Percentiles rank a stretch among this genome's conserved stretches.
Evolutionary conservation across 441 rosid genomes (phyloP).

Genomic region (Populus hybrid): DNA sequence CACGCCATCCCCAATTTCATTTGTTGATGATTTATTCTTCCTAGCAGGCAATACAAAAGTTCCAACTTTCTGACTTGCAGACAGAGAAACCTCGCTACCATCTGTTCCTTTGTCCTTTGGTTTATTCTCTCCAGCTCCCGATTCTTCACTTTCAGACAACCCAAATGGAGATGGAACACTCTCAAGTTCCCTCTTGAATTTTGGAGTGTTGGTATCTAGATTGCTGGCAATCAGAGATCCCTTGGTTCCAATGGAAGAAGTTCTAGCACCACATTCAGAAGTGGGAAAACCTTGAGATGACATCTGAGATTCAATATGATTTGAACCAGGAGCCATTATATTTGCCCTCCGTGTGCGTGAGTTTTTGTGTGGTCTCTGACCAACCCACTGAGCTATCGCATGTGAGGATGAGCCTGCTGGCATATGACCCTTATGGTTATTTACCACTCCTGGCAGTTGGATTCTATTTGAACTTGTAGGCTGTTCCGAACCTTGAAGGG

Average conservation of each 20-base stretch:
- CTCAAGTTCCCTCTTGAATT: slow-evolving; percentile 59
- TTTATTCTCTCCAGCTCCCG: slow-evolving; percentile 50
- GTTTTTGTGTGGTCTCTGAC: slow-evolving; percentile 87
- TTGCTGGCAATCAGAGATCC: slow-evolving; percentile 40
- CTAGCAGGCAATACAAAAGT: slow-evolving; percentile 43
- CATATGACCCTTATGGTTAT: slow-evolving; percentile 45
- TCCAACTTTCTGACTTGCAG: slow-evolving; percentile 51
- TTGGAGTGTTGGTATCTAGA: slow-evolving; percentile 43
- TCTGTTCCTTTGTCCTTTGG: slow-evolving; percentile 52
- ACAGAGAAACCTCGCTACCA: slow-evolving; percentile 42
- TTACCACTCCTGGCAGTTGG: slow-evolving; percentile 32
- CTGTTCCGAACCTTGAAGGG: slow-evolving; percentile 59
- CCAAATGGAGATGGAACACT: slow-evolving; percentile 68
- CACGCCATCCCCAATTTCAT: too few relatives aligned
- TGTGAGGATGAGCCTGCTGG: slow-evolving; percentile 66
- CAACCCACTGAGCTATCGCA: slow-evolving; percentile 91
- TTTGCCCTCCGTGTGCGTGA: slow-evolving; percentile 84
- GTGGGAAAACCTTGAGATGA: slow-evolving; percentile 60
- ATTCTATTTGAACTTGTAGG: slow-evolving; percentile 44
- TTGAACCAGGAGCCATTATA: slow-evolving; percentile 70
- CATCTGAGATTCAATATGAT: slow-evolving; percentile 51
- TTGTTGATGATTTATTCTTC: slow-evolving; percentile 52
- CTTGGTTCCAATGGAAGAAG: slow-evolving; percentile 47
- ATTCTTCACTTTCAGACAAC: slow-evolving; percentile 48
- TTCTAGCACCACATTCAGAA: slow-evolving; percentile 59